phyloP scores from a whole-genome alignment of 1,284 basidiomycete genomes.

The Amylostereum areolatum region DNA sequence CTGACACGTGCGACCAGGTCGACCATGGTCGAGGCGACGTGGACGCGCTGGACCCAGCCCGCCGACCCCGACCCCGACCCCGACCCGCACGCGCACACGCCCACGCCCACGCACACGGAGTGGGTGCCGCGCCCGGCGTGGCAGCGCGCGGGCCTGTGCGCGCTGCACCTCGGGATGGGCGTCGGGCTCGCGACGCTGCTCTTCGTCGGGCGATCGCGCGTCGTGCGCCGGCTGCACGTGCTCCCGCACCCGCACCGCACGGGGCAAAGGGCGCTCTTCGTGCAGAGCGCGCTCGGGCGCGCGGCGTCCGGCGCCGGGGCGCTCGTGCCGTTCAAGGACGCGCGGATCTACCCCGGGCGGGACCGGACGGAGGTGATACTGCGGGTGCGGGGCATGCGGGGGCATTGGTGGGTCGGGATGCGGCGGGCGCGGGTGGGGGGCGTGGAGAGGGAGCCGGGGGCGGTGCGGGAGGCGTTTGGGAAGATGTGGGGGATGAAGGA shows the following conservation, averaged over 20 bases:
- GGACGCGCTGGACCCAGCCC: slow-evolving; percentile 31
- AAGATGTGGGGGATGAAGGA: slow-evolving; percentile 17
- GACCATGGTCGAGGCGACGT: slow-evolving; percentile 29
- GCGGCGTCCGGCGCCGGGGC: slow-evolving; percentile 27
- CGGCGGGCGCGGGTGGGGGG: slow-evolving; percentile 29
- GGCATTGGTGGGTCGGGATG: slow-evolving; percentile 35
- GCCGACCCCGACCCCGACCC: no score
- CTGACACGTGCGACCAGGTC: slow-evolving; percentile 15
- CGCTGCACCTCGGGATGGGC: slow-evolving; percentile 26
- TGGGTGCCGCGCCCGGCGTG: slow-evolving; percentile 29
- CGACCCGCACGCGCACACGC: slow-evolving; percentile 2
- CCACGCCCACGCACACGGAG: no score
- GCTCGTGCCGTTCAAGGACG: slow-evolving; percentile 26
- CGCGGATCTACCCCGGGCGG: slow-evolving; percentile 27
- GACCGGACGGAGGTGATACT: slow-evolving; percentile 32
- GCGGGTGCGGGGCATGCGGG: slow-evolving; percentile 28
- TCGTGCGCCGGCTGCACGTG: slow-evolving; percentile 30
- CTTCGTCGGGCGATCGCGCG: slow-evolving; percentile 28
- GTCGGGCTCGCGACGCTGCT: slow-evolving; percentile 26
- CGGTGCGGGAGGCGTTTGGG: slow-evolving; percentile 17
- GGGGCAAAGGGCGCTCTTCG: slow-evolving; percentile 22
- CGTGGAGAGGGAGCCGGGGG: slow-evolving; percentile 14
- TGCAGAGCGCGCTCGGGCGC: slow-evolving; percentile 33
- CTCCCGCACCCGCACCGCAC: slow-evolving; percentile 17
- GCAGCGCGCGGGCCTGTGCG: slow-evolving; percentile 28